Evolutionary conservation across 768 basidiomycete genomes (phyloP).

Genomic region (Crepidotus variabilis): DNA sequence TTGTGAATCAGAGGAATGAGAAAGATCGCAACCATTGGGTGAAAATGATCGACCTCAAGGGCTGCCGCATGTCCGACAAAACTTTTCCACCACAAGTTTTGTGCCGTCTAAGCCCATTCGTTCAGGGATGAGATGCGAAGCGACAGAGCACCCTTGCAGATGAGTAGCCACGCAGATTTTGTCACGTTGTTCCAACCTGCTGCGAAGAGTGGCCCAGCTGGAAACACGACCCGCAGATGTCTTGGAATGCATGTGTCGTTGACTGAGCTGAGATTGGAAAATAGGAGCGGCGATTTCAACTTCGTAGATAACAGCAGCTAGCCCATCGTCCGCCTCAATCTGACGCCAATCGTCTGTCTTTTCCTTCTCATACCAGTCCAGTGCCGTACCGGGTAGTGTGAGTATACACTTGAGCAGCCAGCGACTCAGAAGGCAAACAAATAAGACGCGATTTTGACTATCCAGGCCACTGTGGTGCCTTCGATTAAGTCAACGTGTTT

Average conservation of each 20-base stretch:
- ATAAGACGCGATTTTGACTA: background rate
- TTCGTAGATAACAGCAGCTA: conserved; percentile 1
- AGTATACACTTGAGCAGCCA: background rate
- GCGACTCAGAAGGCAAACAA: background rate
- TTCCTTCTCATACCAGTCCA: conserved; percentile 1
- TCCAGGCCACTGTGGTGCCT: background rate
- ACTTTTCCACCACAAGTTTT: background rate
- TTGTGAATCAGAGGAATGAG: conserved; percentile 4
- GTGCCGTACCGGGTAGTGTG: background rate
- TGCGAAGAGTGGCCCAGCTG: background rate
- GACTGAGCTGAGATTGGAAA: background rate
- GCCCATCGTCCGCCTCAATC: background rate
- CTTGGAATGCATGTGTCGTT: background rate
- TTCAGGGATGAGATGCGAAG: conserved; percentile 2
- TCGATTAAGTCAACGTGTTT: background rate
- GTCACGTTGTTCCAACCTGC: background rate
- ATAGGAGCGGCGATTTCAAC: background rate
- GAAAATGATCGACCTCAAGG: conserved; percentile 1
- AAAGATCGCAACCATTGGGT: background rate
- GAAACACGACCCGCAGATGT: background rate
- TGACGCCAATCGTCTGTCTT: conserved; percentile 1
- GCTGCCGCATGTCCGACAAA: conserved; percentile 1
- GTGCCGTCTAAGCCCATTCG: background rate
- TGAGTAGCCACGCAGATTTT: background rate
- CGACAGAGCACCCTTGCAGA: background rate